These are phyloP conservation scores for Aspergillus persii DNA, from an alignment of 2,329 filamentous ascomycete genomes.

Conservation along the genomic window DNA sequence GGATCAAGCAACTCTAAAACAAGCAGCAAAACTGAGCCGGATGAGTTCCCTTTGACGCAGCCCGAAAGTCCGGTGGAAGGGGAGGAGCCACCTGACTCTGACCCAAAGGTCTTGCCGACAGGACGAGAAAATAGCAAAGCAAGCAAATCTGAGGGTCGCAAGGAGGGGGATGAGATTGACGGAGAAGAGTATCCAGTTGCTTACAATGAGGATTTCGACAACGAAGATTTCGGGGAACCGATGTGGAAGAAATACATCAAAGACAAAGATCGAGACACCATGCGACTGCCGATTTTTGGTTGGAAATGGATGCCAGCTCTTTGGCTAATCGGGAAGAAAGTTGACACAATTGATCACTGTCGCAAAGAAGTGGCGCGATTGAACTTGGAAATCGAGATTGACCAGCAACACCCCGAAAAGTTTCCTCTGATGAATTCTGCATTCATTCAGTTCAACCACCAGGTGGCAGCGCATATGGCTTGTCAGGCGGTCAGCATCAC, in stretches of 20 bases:
- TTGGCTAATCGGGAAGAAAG: conserved; percentile 81
- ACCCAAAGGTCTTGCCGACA: background rate
- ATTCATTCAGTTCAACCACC: conserved; percentile 98
- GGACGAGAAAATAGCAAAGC: conserved; percentile 9
- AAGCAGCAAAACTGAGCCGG: conserved; percentile 23
- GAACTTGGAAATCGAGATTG: conserved; percentile 87
- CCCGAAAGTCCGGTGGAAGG: conserved; percentile 26
- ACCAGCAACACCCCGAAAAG: conserved; percentile 79
- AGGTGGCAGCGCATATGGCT: conserved; percentile 96
- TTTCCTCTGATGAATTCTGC: conserved; percentile 94
- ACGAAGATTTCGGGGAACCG: conserved; percentile 63
- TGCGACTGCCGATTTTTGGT: conserved; percentile 66
- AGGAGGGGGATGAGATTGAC: conserved; percentile 26
- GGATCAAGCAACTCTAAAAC: conserved; percentile 30
- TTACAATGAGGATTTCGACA: conserved; percentile 60
- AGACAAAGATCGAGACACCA: conserved; percentile 78
- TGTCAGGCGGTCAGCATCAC: conserved; percentile 91
- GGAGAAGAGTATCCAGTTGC: conserved; percentile 59
- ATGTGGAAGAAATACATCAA: conserved; percentile 81
- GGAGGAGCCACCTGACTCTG: conserved; percentile 4
- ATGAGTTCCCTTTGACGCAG: conserved; percentile 39
- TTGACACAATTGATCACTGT: conserved; percentile 92
- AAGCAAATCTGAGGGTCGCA: conserved; percentile 14
- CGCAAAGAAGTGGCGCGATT: conserved; percentile 80
- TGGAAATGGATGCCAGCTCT: conserved; percentile 71